These are phyloP conservation scores for Lizanozyma gosingica DNA, from an alignment of 1,139 yeast species.

Conservation along the genomic window DNA sequence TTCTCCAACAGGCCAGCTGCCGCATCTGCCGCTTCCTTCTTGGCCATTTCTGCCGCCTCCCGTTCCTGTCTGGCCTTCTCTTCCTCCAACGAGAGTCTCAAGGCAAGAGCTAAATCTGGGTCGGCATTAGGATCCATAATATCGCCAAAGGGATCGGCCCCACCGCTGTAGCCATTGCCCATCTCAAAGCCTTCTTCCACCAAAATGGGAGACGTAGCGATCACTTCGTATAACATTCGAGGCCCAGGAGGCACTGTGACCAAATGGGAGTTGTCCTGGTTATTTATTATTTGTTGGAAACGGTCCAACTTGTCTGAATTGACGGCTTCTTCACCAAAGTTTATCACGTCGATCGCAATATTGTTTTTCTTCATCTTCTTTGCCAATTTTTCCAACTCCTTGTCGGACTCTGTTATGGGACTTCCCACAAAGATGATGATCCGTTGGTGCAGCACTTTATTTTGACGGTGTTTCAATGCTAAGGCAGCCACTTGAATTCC, in stretches of 20 bases:
- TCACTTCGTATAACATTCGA: constrained; percentile 62
- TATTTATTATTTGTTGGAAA: constrained; percentile 64
- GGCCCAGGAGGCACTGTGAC: constrained; percentile 89
- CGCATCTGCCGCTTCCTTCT: constrained; percentile 13
- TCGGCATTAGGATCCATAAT: constrained; percentile 88
- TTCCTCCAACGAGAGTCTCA: constrained; percentile 76
- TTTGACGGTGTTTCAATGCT: constrained; percentile 93
- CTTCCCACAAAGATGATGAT: constrained; percentile 86
- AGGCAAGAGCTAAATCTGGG: constrained; percentile 93
- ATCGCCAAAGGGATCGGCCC: constrained; percentile 44
- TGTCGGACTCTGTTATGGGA: constrained; percentile 65
- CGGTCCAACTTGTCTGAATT: constrained; percentile 77
- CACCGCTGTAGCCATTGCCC: constrained; percentile 40
- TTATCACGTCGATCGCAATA: constrained; percentile 82
- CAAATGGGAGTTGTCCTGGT: constrained; percentile 76
- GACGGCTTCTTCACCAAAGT: constrained; percentile 80
- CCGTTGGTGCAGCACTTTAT: constrained; percentile 85
- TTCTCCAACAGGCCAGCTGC: constrained; percentile 16
- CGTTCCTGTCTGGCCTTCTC: constrained; percentile 72
- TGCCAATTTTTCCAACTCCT: constrained; percentile 75
- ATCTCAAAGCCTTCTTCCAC: constrained; percentile 41
- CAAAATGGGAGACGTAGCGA: constrained; percentile 62
- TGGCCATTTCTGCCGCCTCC: constrained; percentile 36
- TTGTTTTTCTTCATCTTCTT: constrained; percentile 91
- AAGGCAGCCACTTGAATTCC: constrained; percentile 96